These are phyloP conservation scores for Amaranthus palmeri DNA, from an alignment of 148 eudicot species.

Conservation along the genomic window DNA sequence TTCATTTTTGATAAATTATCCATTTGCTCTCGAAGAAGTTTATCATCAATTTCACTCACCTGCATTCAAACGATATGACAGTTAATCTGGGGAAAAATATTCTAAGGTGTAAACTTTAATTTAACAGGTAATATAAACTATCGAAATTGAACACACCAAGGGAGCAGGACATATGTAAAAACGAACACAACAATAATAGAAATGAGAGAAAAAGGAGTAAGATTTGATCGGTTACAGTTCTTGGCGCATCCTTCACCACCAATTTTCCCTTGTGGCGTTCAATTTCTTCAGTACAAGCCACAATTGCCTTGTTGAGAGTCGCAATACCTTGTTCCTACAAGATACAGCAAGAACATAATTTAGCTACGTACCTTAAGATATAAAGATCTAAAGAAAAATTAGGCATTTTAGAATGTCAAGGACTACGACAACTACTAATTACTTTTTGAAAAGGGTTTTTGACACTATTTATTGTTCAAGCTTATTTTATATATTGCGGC, in stretches of 20 bases:
- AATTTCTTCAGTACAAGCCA: slow-evolving; percentile 67
- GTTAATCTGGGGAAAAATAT: neutral
- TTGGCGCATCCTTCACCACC: slow-evolving; percentile 76
- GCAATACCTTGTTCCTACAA: slow-evolving; percentile 88
- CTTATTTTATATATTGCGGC: too few relatives aligned
- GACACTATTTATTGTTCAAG: too few relatives aligned
- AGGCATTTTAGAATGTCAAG: too few relatives aligned
- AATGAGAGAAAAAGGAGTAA: neutral
- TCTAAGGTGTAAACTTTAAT: too few relatives aligned
- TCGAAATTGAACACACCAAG: neutral
- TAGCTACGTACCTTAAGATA: neutral
- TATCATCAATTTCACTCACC: slow-evolving; percentile 91
- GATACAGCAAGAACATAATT: neutral
- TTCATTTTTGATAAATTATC: slow-evolving; percentile 44
- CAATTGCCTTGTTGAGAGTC: slow-evolving; percentile 70
- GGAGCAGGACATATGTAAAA: neutral
- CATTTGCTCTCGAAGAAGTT: slow-evolving; percentile 56
- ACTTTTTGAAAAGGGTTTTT: too few relatives aligned
- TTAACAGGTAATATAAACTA: neutral
- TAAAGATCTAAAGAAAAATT: neutral
- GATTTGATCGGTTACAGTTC: slow-evolving; percentile 55
- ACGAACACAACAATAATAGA: neutral
- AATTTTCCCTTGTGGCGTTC: slow-evolving; percentile 88
- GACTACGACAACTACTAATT: too few relatives aligned
- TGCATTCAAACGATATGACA: slow-evolving; percentile 13